Percentiles rank a stretch among this genome's conserved stretches.
phyloP scores from a whole-genome alignment of 2,329 filamentous ascomycete species.

The Xylariaceae sp. region DNA sequence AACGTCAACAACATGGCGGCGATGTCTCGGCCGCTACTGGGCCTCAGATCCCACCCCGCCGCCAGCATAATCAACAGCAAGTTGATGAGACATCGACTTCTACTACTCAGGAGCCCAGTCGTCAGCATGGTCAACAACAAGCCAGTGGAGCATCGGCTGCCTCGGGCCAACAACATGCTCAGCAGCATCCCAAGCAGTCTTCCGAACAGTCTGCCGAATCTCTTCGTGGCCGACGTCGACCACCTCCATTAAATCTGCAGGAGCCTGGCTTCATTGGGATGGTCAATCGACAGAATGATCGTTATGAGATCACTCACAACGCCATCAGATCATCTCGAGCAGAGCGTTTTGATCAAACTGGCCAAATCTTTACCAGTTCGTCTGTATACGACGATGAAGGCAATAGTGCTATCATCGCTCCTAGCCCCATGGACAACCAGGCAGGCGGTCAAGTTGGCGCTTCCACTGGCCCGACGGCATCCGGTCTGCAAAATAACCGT shows the following conservation, averaged over 20 bases:
- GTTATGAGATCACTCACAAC: conserved; percentile 12
- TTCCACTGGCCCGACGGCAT: not conserved
- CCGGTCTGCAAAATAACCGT: too few relatives aligned
- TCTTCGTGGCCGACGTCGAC: conserved; percentile 2
- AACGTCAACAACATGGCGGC: too few relatives aligned
- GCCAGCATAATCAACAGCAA: not conserved
- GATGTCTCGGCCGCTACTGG: too few relatives aligned
- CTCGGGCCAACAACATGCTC: not conserved
- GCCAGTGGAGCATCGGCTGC: not conserved
- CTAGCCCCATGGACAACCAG: conserved; percentile 7
- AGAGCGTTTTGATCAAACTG: not conserved
- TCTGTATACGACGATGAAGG: conserved; percentile 1
- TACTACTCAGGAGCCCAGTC: too few relatives aligned
- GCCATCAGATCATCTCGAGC: conserved; percentile 14
- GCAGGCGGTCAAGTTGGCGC: not conserved
- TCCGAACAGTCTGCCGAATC: too few relatives aligned
- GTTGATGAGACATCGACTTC: too few relatives aligned
- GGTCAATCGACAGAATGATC: not conserved
- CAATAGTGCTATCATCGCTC: not conserved
- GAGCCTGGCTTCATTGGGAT: conserved; percentile 6
- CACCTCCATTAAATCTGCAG: conserved; percentile 11
- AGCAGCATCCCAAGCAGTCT: too few relatives aligned
- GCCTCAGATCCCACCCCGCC: not conserved
- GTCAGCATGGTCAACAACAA: too few relatives aligned
- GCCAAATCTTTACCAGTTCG: not conserved